Conservation (phyloP, 352 stramenopile genomes). For the Blastocystis sp. region DNA sequence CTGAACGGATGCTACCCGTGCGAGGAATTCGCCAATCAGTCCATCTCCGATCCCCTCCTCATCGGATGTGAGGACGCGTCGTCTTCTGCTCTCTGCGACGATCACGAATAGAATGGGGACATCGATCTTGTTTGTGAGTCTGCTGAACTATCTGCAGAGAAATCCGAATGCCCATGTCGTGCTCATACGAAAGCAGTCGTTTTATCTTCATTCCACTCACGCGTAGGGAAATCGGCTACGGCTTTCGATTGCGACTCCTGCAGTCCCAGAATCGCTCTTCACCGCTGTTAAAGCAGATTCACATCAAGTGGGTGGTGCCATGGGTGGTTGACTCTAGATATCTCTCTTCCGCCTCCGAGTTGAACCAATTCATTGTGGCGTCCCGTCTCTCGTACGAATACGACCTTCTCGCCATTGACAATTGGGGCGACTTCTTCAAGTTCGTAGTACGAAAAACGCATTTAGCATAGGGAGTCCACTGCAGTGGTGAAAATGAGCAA, state of each 20-base stretch:
- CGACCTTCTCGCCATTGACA: background rate
- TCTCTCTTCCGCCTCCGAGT: background rate
- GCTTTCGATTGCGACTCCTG: background rate
- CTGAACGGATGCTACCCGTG: background rate
- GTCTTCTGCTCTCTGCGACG: background rate
- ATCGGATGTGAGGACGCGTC: too few species aligned
- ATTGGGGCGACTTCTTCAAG: background rate
- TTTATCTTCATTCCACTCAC: background rate
- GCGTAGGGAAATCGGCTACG: background rate
- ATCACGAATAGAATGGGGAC: background rate
- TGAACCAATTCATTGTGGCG: background rate
- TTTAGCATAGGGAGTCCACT: background rate
- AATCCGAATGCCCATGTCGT: constrained; percentile 3
- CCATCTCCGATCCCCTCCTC: too few species aligned
- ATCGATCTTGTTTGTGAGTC: background rate
- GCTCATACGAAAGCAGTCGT: background rate
- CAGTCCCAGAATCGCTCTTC: background rate
- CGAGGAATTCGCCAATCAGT: background rate
- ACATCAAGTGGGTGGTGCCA: background rate
- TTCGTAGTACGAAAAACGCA: background rate
- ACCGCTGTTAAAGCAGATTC: background rate
- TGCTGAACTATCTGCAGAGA: constrained; percentile 6
- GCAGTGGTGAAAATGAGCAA: background rate
- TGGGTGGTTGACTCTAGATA: background rate
- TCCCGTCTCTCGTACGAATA: background rate